Base-by-base conservation (phyloP, 2,329 filamentous ascomycete genomes). In the Geosmithia morbida region DNA sequence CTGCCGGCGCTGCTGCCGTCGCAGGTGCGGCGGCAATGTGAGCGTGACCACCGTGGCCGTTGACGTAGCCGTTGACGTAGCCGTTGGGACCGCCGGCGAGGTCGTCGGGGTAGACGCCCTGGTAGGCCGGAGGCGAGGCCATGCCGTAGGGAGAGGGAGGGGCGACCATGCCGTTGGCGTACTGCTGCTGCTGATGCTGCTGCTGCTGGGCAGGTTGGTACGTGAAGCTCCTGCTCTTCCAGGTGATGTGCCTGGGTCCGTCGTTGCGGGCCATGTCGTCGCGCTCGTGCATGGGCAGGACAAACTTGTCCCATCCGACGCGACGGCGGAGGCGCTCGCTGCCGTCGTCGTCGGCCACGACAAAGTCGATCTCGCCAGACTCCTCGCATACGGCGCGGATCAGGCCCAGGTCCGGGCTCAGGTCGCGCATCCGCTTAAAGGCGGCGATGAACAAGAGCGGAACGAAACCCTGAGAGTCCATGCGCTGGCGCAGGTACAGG, bases 391-490 rank as follows among this genome's bases (percentile, higher is more conserved):
- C 87, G 48, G 76, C 72, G 51, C 85, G 85, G 50, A 97, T 69
- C 48, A 89, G 64, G 40, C 86, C 80, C 49, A 82, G 68, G 49
- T 95, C 76, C 1, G 83, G 56, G 10, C 61, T 64, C 33, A 65
- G 56, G 33, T 62, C 59, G 37, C 58, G 61, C 49, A 67, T 83
- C 50, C 92, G 83, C 63, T 87, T 87, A 71, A 98, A 98, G n/a
- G 73, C 75, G 19, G 84, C 77, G 55, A 98, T 83, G 49, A 95
- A 76, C 33, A 75, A 72, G 46, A 98, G 68, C 46, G 79, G 81
- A 14, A 96, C 89, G 58, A 89, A 97, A 17, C 92, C 92, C 62
- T 97, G 86, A 1, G 85, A 86, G 60, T 98, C 90, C 92, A 98
- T 97, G 56, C 89, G 82, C 57, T 79, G 81, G 49, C 92, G 83